These are phyloP conservation scores for Neurospora sp. DNA, from an alignment of 495 filamentous ascomycete species.

Conservation along the genomic window DNA sequence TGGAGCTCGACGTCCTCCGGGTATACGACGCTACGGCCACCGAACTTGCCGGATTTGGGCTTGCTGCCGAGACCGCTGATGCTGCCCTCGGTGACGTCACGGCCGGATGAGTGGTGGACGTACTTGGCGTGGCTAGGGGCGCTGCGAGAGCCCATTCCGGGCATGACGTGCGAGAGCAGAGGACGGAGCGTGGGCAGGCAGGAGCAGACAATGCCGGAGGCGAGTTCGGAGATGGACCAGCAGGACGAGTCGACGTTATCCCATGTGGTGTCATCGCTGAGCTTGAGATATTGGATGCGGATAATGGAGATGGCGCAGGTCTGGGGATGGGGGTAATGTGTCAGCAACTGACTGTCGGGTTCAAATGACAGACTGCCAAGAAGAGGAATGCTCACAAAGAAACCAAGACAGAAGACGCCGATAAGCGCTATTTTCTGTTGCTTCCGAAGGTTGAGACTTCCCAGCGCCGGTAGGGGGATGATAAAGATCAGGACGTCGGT, in stretches of 20 bases:
- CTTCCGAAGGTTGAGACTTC: constrained; percentile 15
- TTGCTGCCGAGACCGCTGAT: constrained; percentile 3
- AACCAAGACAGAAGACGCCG: constrained; percentile 21
- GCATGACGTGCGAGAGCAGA: constrained; percentile 33
- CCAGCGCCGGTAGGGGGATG: constrained; percentile 40
- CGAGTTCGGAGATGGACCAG: constrained; percentile 50
- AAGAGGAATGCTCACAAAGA: constrained; percentile 16
- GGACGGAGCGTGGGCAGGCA: constrained; percentile 47
- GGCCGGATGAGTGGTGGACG: constrained; percentile 11
- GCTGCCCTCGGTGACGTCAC: constrained; percentile 2
- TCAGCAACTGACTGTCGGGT: background rate
- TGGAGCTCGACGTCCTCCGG: constrained; percentile 20
- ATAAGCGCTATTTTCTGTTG: constrained; percentile 18
- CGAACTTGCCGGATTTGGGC: constrained; percentile 3
- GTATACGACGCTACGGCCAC: constrained; percentile 15
- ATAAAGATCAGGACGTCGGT: constrained; percentile 41
- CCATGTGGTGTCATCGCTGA: constrained; percentile 40
- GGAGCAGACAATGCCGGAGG: constrained; percentile 47
- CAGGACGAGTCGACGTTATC: constrained; percentile 49
- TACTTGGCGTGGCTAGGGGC: constrained; percentile 9
- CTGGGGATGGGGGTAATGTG: constrained; percentile 7
- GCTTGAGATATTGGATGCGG: constrained; percentile 40
- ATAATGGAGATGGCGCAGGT: constrained; percentile 49
- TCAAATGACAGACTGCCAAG: background rate
- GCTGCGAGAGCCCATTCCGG: constrained; percentile 16